A percentile compares a stretch with the other conserved stretches of the same genome.
Conservation (phyloP, 768 basidiomycete genomes). For the Trametes cubensis region DNA sequence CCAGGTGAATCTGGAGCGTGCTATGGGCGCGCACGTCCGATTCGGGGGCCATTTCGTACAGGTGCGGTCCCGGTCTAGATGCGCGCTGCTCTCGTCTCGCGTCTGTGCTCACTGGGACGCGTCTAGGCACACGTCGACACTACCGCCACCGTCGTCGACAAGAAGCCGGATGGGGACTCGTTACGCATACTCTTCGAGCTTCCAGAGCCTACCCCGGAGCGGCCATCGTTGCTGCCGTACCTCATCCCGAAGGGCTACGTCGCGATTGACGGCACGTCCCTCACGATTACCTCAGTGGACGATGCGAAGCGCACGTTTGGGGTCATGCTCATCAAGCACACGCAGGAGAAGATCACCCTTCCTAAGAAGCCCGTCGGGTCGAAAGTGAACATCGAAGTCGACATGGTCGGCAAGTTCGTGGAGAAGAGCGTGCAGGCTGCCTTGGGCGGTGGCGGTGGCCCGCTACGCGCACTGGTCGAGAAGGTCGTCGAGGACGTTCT, state of each 20-base stretch:
- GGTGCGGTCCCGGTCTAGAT: slow-evolving; percentile 45
- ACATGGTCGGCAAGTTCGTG: slow-evolving; percentile 93
- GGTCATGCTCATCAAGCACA: slow-evolving; percentile 95
- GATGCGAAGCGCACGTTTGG: slow-evolving; percentile 66
- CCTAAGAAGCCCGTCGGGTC: slow-evolving; percentile 72
- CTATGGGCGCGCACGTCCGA: slow-evolving; percentile 87
- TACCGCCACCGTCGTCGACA: slow-evolving; percentile 74
- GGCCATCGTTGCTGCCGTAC: slow-evolving; percentile 73
- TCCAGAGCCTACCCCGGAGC: slow-evolving; percentile 54
- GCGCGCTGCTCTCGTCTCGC: background rate
- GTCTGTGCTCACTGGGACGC: background rate
- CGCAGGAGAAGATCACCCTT: slow-evolving; percentile 85
- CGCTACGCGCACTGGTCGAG: slow-evolving; percentile 52
- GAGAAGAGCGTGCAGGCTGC: slow-evolving; percentile 78
- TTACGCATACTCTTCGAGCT: slow-evolving; percentile 82
- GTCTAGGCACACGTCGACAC: slow-evolving; percentile 89
- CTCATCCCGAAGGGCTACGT: slow-evolving; percentile 95
- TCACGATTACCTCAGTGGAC: slow-evolving; percentile 85
- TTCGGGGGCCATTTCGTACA: slow-evolving; percentile 99
- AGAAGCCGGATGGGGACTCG: slow-evolving; percentile 81
- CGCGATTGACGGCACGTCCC: slow-evolving; percentile 90
- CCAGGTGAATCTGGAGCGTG: slow-evolving; percentile 89
- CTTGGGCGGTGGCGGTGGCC: slow-evolving; percentile 55
- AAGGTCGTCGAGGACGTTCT: slow-evolving; percentile 60
- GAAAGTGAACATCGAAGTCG: slow-evolving; percentile 93